These are phyloP conservation scores for Xylaria venustula DNA, from an alignment of 495 filamentous ascomycete genomes.

Conservation along the genomic window DNA sequence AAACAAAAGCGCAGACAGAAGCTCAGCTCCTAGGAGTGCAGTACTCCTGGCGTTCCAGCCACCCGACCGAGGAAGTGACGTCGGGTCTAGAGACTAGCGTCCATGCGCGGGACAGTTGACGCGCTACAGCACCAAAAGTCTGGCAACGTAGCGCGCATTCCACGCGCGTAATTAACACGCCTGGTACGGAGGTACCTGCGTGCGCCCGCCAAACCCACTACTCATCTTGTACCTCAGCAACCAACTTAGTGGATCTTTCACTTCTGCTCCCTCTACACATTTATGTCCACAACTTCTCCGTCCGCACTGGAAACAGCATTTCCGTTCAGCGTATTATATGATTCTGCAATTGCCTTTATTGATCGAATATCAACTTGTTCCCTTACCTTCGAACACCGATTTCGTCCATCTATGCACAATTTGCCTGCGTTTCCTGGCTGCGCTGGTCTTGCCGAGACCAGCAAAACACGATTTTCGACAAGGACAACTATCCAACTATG, in stretches of 20 bases:
- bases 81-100: neutral
- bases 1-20: no score
- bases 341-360: neutral
- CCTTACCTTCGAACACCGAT: neutral
- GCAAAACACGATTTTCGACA: neutral
- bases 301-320: neutral
- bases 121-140: constrained; percentile 3
- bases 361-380: neutral
- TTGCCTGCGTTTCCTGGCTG: neutral
- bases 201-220: constrained; percentile 14
- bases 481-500: neutral
- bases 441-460: neutral
- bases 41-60: neutral
- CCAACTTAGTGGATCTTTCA: constrained; percentile 9
- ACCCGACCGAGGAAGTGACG: neutral
- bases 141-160: constrained; percentile 1
- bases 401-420: neutral
- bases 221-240: constrained; percentile 11
- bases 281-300: neutral
- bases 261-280: neutral
- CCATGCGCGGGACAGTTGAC: constrained; percentile 1
- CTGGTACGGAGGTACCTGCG: constrained; percentile 1
- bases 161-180: constrained; percentile 12
- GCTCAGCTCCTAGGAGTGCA: no score
- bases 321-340: neutral